Percentiles rank a stretch among this genome's conserved stretches.
These are phyloP conservation scores for Limnomonas spitsbergensis DNA, from an alignment of 139 green algal genomes.

Conservation along the genomic window DNA sequence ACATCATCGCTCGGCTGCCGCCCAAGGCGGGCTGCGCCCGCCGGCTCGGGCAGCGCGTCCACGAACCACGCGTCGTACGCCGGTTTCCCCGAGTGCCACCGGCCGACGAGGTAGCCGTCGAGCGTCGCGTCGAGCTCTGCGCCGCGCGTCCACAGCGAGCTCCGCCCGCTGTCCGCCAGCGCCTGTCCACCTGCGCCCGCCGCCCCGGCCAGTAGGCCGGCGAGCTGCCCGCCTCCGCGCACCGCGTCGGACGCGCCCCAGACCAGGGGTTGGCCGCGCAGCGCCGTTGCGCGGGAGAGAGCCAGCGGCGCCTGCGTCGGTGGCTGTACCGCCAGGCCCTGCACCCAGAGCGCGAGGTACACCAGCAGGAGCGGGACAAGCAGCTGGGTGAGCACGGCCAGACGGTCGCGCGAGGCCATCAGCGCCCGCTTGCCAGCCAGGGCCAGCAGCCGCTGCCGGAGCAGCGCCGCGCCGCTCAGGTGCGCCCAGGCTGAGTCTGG, in stretches of 20 bases:
- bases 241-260: not conserved
- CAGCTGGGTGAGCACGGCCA: constrained; percentile 60
- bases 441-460: constrained; percentile 51
- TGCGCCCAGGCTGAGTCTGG: too few relatives aligned
- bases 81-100: constrained; percentile 38
- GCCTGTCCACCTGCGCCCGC: too few relatives aligned
- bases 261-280: not conserved
- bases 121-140: constrained; percentile 41
- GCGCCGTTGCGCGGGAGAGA: constrained; percentile 7
- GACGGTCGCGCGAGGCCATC: constrained; percentile 52
- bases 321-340: constrained; percentile 41
- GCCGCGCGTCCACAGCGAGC: not conserved
- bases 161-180: not conserved
- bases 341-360: constrained; percentile 32
- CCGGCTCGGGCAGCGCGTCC: not conserved
- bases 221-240: not conserved
- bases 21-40: not conserved
- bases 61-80: constrained; percentile 64
- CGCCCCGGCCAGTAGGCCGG: not conserved
- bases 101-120: constrained; percentile 59
- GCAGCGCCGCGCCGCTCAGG: constrained; percentile 35
- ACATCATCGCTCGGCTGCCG: not conserved
- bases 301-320: constrained; percentile 20
- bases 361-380: constrained; percentile 44
- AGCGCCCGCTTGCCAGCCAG: constrained; percentile 66